phyloP scores from a whole-genome alignment of 78 protist species.

The Pigoraptor vietnamica region DNA sequence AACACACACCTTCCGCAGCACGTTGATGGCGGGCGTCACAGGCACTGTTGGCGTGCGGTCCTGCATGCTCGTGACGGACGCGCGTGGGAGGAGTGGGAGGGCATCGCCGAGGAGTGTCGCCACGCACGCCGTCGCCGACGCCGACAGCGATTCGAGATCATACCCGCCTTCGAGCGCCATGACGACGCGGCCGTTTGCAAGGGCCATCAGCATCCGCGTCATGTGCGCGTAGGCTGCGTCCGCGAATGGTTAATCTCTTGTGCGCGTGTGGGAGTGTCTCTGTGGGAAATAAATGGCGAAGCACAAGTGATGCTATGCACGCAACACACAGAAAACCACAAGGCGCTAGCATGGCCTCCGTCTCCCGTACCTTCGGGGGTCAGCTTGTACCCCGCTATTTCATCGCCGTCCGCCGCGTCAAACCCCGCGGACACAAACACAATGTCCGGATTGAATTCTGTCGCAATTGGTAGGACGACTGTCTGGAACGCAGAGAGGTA shows the following conservation, averaged over 20 bases:
- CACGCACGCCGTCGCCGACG: not conserved
- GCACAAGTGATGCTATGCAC: no score
- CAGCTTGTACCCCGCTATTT: slow-evolving; percentile 20
- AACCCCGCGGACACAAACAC: slow-evolving; percentile 69
- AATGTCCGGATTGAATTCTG: slow-evolving; percentile 42
- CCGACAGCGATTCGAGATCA: not conserved
- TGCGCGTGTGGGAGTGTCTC: no score
- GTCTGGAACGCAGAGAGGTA: slow-evolving; percentile 37
- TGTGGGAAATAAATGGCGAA: no score
- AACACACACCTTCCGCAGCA: not conserved
- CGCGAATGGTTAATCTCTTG: no score
- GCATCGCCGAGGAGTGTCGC: not conserved
- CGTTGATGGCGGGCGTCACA: not conserved
- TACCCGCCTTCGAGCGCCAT: slow-evolving; percentile 49
- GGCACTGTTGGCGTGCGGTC: not conserved
- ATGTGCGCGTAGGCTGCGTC: slow-evolving; percentile 18
- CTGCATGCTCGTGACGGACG: not conserved
- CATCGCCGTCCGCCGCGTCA: slow-evolving; percentile 68
- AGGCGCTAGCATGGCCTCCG: no score
- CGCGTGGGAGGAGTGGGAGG: not conserved
- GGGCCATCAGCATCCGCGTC: not conserved
- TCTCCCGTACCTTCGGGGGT: not conserved
- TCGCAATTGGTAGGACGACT: slow-evolving; percentile 39
- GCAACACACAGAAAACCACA: no score
- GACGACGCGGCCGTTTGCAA: slow-evolving; percentile 28